phyloP scores from a whole-genome alignment of 75 land plant species.

The Pseudotsuga menziesii region DNA sequence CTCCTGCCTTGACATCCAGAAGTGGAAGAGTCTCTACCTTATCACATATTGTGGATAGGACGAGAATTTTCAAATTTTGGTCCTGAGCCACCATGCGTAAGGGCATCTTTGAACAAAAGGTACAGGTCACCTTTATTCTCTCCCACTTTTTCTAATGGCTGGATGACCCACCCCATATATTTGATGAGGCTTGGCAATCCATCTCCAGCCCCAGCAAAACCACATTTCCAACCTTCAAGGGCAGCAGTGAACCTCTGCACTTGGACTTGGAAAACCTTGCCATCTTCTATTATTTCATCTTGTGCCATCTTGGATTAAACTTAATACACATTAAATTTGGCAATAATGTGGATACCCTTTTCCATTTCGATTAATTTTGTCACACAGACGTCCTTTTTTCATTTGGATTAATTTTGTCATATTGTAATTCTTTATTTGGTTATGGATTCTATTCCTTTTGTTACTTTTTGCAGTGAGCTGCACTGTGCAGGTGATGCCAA shows the following conservation, averaged over 20 bases:
- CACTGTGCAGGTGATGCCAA: conserved; percentile 39
- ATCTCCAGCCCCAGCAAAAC: not conserved
- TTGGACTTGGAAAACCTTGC: not conserved
- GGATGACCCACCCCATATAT: not conserved
- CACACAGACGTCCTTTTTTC: not conserved
- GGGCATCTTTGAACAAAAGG: too few relatives aligned
- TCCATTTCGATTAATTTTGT: not conserved
- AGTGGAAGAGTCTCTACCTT: too few relatives aligned
- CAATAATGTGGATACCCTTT: not conserved
- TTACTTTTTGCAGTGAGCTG: not conserved
- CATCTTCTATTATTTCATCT: not conserved
- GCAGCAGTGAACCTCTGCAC: too few relatives aligned
- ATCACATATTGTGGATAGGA: too few relatives aligned
- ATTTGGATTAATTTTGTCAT: not conserved
- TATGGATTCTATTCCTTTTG: not conserved
- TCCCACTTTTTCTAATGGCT: not conserved
- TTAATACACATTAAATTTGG: not conserved
- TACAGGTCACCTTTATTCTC: too few relatives aligned
- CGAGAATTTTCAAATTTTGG: too few relatives aligned
- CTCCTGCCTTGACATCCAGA: too few relatives aligned
- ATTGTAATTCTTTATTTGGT: not conserved
- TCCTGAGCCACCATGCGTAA: too few relatives aligned
- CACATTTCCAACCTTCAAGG: not conserved
- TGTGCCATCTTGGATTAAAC: not conserved
- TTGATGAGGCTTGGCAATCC: not conserved